These are phyloP conservation scores for Immersiella caudata DNA, from an alignment of 495 filamentous ascomycete species.

Conservation along the genomic window DNA sequence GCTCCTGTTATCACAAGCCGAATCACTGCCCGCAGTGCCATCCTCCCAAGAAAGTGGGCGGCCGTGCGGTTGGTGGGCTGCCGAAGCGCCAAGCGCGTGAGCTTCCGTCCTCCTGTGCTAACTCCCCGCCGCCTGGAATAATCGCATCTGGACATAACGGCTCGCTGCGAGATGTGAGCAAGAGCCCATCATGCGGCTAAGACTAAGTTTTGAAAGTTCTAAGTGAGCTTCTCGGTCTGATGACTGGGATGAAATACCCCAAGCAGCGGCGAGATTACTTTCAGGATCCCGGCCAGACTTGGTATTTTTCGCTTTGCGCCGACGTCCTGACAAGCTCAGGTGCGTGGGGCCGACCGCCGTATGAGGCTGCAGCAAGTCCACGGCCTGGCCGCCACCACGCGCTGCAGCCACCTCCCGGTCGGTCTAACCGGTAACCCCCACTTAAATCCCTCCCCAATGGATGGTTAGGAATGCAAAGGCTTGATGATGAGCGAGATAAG, in stretches of 20 bases:
- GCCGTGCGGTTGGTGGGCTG: neutral
- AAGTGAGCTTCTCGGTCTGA: neutral
- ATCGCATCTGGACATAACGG: neutral
- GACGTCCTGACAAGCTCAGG: slow-evolving; percentile 3
- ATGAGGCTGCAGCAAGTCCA: neutral
- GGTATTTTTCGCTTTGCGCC: neutral
- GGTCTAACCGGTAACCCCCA: neutral
- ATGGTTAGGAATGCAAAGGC: neutral
- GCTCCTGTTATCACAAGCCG: neutral
- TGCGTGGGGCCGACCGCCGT: neutral
- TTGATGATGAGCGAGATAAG: neutral
- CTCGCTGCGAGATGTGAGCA: neutral
- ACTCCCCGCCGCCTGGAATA: neutral
- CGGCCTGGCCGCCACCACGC: too few species aligned
- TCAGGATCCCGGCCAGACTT: neutral
- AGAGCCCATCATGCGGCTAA: neutral
- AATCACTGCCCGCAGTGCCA: neutral
- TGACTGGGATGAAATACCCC: neutral
- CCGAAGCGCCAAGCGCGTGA: neutral
- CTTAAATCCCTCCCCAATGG: neutral
- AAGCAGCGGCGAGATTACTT: neutral
- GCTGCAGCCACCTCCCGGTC: neutral
- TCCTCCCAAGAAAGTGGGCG: neutral
- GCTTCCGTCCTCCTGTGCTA: neutral
- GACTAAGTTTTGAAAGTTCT: neutral